These are phyloP conservation scores for Penicillium thymicola DNA, from an alignment of 2,329 filamentous ascomycete species.

Conservation along the genomic window DNA sequence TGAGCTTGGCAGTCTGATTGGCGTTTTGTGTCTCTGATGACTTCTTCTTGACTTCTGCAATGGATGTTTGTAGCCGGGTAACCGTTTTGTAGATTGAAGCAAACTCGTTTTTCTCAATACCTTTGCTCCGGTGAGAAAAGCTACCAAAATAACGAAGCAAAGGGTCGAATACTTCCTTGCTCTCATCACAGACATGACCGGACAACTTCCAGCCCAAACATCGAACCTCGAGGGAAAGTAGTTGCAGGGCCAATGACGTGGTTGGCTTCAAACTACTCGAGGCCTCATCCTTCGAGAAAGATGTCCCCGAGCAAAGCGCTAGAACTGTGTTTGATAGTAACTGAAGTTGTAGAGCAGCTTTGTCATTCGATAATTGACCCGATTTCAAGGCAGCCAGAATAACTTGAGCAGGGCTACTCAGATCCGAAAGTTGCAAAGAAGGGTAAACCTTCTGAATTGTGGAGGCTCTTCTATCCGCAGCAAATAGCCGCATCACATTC, in stretches of 20 bases:
- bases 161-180: conserved; percentile 44
- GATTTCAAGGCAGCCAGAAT: conserved; percentile 39
- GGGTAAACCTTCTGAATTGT: conserved; percentile 32
- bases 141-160: conserved; percentile 39
- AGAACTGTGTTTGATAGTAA: conserved; percentile 41
- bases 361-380: conserved; percentile 36
- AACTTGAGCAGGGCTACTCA: conserved; percentile 39
- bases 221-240: conserved; percentile 43
- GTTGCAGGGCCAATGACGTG: conserved; percentile 36
- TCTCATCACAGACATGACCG: conserved; percentile 41
- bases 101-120: conserved; percentile 39
- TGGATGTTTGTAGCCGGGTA: conserved; percentile 33
- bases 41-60: conserved; percentile 29
- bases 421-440: conserved; percentile 33
- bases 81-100: conserved; percentile 36
- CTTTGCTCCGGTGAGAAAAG: conserved; percentile 35
- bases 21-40: conserved; percentile 22
- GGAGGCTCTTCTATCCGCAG: conserved; percentile 31
- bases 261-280: conserved; percentile 27
- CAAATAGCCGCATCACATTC: conserved; percentile 39
- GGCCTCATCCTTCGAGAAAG: conserved; percentile 14
- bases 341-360: conserved; percentile 45
- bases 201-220: conserved; percentile 43
- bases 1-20: conserved; percentile 32
- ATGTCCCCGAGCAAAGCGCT: conserved; percentile 30